phyloP scores from a whole-genome alignment of 805 yeast species.

The Tetrapisispora namnaoensis region DNA sequence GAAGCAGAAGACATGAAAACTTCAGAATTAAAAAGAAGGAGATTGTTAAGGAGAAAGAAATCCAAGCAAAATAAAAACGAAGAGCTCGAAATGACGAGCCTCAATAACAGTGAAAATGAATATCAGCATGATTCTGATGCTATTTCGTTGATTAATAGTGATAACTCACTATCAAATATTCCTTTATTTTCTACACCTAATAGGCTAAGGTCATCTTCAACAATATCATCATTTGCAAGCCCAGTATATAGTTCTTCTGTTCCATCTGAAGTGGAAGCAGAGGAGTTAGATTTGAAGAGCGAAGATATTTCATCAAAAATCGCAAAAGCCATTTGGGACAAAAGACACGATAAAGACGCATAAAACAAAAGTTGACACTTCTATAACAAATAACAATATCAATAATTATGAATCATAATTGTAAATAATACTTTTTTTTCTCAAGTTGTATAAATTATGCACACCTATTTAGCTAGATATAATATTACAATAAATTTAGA shows the following conservation, averaged over 20 bases:
- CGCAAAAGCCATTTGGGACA: conserved; percentile 17
- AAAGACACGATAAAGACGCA: not conserved
- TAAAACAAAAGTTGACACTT: not conserved
- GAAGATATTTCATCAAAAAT: conserved; percentile 14
- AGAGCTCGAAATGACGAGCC: not conserved
- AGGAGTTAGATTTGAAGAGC: conserved; percentile 6
- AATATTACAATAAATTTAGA: not conserved
- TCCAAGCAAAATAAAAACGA: conserved; percentile 5
- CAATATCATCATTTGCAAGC: conserved; percentile 16
- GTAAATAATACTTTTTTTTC: not conserved
- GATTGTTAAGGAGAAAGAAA: conserved; percentile 23
- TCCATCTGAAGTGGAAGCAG: conserved; percentile 19
- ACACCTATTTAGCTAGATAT: not conserved
- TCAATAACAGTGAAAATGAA: conserved; percentile 3
- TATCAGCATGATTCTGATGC: conserved; percentile 39
- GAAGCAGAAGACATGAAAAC: conserved; percentile 30
- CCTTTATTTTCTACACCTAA: conserved; percentile 36
- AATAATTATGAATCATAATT: not conserved
- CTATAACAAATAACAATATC: not conserved
- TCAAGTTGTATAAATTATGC: not conserved
- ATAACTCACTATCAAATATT: conserved; percentile 31
- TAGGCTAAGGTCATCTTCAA: conserved; percentile 19
- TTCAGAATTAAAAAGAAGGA: conserved; percentile 30
- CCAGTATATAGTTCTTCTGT: not conserved
- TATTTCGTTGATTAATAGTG: conserved; percentile 29